Evolutionary conservation across 1,284 basidiomycete genomes (phyloP).

Genomic region (Ganoderma meredithae): DNA sequence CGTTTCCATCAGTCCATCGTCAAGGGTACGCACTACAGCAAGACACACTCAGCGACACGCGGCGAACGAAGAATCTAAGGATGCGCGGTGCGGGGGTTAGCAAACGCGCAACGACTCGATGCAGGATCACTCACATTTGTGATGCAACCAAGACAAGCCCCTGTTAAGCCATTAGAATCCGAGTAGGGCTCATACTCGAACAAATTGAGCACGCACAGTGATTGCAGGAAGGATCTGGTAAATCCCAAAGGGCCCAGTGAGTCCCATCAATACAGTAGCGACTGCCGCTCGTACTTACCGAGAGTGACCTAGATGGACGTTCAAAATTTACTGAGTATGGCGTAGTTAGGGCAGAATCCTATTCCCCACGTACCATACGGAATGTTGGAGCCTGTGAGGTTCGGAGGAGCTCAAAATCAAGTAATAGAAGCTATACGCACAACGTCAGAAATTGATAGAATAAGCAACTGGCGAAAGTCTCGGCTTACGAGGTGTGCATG

Average conservation of each 20-base stretch:
- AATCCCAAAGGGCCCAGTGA: neutral
- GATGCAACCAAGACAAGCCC: slow-evolving; percentile 9
- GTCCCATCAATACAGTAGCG: neutral
- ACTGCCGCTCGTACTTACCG: slow-evolving; percentile 8
- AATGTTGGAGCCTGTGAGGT: neutral
- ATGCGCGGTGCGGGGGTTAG: neutral
- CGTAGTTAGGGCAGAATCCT: neutral
- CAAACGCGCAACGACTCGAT: no score
- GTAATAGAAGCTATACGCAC: slow-evolving; percentile 8
- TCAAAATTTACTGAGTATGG: neutral
- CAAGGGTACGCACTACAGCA: neutral
- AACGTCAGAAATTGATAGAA: neutral
- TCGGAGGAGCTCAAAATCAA: slow-evolving; percentile 6
- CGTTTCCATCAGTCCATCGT: neutral
- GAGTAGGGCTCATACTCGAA: neutral
- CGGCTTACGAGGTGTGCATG: slow-evolving; percentile 8
- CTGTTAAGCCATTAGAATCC: neutral
- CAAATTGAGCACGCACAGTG: neutral
- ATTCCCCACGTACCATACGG: neutral
- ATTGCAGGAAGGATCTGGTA: neutral
- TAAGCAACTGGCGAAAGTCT: neutral
- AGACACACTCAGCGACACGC: slow-evolving; percentile 13
- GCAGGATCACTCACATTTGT: slow-evolving; percentile 10
- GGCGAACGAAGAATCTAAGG: slow-evolving; percentile 14
- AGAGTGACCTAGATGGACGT: slow-evolving; percentile 5